These are phyloP conservation scores for Trametes maxima DNA, from an alignment of 768 basidiomycete species.

Conservation along the genomic window DNA sequence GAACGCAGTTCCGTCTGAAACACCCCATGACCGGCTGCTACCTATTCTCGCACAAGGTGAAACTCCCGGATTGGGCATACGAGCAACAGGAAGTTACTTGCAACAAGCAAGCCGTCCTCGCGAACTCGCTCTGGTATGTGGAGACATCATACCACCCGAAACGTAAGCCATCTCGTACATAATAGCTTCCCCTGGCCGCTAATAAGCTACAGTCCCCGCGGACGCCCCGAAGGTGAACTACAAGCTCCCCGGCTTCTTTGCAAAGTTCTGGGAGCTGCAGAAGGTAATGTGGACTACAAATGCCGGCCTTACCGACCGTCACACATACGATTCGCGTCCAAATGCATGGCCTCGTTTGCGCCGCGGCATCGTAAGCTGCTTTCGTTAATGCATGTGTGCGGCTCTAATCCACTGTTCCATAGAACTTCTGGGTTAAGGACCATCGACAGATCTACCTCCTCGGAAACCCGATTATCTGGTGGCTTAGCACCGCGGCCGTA, in stretches of 20 bases:
- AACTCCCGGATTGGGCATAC: conserved; percentile 95
- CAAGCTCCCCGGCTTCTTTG: conserved; percentile 81
- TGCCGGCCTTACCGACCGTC: conserved; percentile 92
- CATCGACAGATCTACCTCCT: conserved; percentile 94
- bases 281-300: conserved; percentile 98
- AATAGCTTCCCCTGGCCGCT: background rate
- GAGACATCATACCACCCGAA: conserved; percentile 82
- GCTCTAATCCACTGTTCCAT: conserved; percentile 7
- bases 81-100: conserved; percentile 99
- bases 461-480: conserved; percentile 96
- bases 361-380: conserved; percentile 82
- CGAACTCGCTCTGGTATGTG: conserved; percentile 92
- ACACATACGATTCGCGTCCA: conserved; percentile 95
- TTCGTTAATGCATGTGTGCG: background rate
- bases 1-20: conserved; percentile 79
- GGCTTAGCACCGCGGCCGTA: conserved; percentile 75
- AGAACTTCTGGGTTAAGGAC: conserved; percentile 99
- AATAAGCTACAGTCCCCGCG: conserved; percentile 54
- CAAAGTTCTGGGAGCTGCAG: conserved; percentile 91
- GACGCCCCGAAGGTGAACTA: conserved; percentile 89
- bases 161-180: conserved; percentile 47
- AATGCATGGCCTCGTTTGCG: conserved; percentile 86
- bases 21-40: conserved; percentile 93
- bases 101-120: conserved; percentile 92
- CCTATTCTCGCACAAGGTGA: conserved; percentile 97